phyloP scores from a whole-genome alignment of 139 green algal species.

The Tetraselmis chui region DNA sequence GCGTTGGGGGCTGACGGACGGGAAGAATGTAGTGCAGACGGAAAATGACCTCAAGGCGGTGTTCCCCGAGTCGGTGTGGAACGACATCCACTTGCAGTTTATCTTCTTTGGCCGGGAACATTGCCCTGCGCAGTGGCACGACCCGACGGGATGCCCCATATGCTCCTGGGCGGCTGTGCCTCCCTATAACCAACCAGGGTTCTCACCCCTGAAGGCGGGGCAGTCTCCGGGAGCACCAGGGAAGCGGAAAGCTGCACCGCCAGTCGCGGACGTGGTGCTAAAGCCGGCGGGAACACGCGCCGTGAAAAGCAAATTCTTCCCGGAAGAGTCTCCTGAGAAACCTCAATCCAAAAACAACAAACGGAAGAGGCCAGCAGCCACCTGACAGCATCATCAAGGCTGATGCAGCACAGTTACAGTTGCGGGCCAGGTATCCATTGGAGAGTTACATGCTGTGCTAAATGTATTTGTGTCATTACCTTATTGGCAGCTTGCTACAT shows the following conservation, averaged over 20 bases:
- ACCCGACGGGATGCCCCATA: slow-evolving; percentile 59
- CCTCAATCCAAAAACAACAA: too few species aligned
- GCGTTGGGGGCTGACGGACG: slow-evolving; percentile 50
- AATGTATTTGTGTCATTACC: too few species aligned
- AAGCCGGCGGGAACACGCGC: not conserved
- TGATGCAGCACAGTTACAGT: too few species aligned
- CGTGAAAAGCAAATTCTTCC: not conserved
- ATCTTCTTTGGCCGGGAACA: slow-evolving; percentile 81
- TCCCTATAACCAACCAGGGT: not conserved
- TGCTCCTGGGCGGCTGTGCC: slow-evolving; percentile 70
- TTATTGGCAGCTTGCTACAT: too few species aligned
- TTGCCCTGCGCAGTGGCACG: slow-evolving; percentile 65
- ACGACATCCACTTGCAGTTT: slow-evolving; percentile 48
- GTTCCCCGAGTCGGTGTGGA: slow-evolving; percentile 50
- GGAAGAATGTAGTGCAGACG: slow-evolving; percentile 72
- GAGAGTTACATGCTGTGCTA: too few species aligned
- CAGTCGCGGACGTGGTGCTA: not conserved
- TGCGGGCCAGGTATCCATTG: too few species aligned
- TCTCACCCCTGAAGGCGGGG: not conserved
- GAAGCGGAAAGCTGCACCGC: not conserved
- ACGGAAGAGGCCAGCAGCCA: too few species aligned
- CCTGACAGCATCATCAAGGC: too few species aligned
- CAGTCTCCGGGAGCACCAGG: not conserved
- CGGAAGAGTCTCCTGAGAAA: not conserved
- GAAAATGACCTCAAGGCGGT: slow-evolving; percentile 72